phyloP scores from a whole-genome alignment of 352 stramenopile genomes.

The Globisporangium paddicum region DNA sequence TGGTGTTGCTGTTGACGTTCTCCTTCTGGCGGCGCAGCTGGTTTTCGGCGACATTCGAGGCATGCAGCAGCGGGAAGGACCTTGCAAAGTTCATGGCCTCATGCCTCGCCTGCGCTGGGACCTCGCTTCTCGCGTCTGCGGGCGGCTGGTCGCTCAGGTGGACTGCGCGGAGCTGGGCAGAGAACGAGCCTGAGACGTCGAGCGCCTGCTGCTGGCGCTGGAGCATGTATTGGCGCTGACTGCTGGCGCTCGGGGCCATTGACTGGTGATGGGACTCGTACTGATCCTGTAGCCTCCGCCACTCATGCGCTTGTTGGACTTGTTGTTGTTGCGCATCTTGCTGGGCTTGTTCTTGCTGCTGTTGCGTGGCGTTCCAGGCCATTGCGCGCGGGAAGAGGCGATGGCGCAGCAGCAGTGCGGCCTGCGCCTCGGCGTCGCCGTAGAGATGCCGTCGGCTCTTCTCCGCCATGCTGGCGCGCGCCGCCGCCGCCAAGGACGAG shows the following conservation, averaged over 20 bases:
- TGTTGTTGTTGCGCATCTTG: neutral
- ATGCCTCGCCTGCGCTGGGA: slow-evolving; percentile 1
- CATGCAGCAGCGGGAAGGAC: slow-evolving; percentile 36
- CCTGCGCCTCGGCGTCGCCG: slow-evolving; percentile 11
- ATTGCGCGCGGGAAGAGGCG: slow-evolving; percentile 60
- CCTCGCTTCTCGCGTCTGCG: neutral
- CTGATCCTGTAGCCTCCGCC: neutral
- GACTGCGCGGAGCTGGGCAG: slow-evolving; percentile 3
- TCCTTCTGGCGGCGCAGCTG: slow-evolving; percentile 6
- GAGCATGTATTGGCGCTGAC: neutral
- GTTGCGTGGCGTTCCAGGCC: slow-evolving; percentile 48
- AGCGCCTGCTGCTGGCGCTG: neutral
- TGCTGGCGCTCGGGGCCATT: neutral
- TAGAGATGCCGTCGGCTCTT: slow-evolving; percentile 9
- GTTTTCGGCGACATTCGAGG: slow-evolving; percentile 15
- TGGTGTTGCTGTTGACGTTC: neutral
- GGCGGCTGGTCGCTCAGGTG: slow-evolving; percentile 6
- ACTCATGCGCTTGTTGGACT: neutral
- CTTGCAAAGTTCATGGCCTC: slow-evolving; percentile 25
- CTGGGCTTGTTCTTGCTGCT: no score
- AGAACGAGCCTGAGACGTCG: slow-evolving; percentile 9
- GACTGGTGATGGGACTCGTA: neutral
- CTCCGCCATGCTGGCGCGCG: slow-evolving; percentile 9
- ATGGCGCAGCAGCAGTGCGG: slow-evolving; percentile 37
- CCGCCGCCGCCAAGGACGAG: neutral